These are phyloP conservation scores for Hemisphaericaspora subhashii DNA, from an alignment of 1,139 yeast species.

Conservation along the genomic window DNA sequence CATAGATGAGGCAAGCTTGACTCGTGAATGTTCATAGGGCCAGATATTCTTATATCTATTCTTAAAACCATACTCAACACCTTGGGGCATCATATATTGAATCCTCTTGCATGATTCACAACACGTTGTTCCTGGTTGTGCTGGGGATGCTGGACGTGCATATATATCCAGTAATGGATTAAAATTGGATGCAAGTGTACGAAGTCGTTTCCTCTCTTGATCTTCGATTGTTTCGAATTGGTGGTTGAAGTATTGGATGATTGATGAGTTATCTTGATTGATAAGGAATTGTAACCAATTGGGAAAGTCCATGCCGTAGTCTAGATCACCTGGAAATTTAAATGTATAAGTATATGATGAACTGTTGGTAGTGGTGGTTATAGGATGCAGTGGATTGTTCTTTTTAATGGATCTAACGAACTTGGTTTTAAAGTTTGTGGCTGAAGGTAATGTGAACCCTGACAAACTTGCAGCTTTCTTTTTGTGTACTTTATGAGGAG, in stretches of 20 bases:
- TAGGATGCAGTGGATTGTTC: conserved; percentile 18
- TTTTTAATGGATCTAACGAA: conserved; percentile 35
- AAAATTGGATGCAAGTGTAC: conserved; percentile 20
- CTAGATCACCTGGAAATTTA: conserved; percentile 33
- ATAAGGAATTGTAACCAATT: conserved; percentile 44
- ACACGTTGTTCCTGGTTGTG: conserved; percentile 33
- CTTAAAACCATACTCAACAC: conserved; percentile 46
- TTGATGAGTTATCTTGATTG: conserved; percentile 1
- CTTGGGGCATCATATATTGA: conserved; percentile 53
- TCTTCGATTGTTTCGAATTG: conserved; percentile 51
- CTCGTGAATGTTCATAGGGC: conserved; percentile 49
- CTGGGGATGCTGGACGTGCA: conserved; percentile 11
- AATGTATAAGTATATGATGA: conserved; percentile 32
- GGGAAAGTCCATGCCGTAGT: conserved; percentile 47
- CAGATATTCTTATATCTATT: conserved; percentile 48
- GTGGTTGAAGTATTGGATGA: conserved; percentile 29
- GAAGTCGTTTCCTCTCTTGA: conserved; percentile 50
- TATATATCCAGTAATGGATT: conserved; percentile 4
- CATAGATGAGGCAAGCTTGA: conserved; percentile 23
- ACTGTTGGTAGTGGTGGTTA: conserved; percentile 24
- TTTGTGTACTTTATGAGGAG: conserved; percentile 3
- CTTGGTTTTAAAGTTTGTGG: conserved; percentile 31
- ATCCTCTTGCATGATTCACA: conserved; percentile 47
- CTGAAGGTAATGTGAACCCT: conserved; percentile 39
- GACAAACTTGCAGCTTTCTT: conserved; percentile 18